A percentile compares a stretch with the other conserved stretches of the same genome.
Conservation (phyloP, 768 basidiomycete genomes). For the Suillus luteus region DNA sequence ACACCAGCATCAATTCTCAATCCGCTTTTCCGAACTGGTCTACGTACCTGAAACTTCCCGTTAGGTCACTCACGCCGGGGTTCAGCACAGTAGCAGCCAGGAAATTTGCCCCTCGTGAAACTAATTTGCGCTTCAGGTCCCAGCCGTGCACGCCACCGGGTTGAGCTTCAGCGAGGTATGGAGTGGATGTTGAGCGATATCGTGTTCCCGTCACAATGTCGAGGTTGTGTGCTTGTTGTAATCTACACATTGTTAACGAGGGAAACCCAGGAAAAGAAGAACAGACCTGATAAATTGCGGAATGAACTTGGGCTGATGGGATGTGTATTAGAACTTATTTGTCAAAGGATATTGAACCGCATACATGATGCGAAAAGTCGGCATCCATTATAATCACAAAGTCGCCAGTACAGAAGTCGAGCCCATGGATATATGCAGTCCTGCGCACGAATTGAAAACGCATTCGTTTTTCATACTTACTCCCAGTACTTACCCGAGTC, state of each 20-base stretch:
- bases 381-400: conserved; percentile 98
- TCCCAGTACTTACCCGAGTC: conserved; percentile 65
- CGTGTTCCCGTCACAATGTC: conserved; percentile 95
- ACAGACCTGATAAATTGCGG: conserved; percentile 84
- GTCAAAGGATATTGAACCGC: conserved; percentile 27
- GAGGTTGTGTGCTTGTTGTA: conserved; percentile 83
- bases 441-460: conserved; percentile 40
- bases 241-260: conserved; percentile 39
- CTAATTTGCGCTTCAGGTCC: conserved; percentile 88
- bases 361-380: conserved; percentile 92
- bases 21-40: background rate
- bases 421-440: conserved; percentile 90
- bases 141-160: conserved; percentile 92
- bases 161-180: conserved; percentile 53
- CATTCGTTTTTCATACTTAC: background rate
- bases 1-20: conserved; percentile 7
- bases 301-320: conserved; percentile 84
- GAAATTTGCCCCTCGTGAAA: conserved; percentile 88
- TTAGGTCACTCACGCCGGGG: conserved; percentile 88
- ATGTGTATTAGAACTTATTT: background rate
- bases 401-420: conserved; percentile 87
- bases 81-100: conserved; percentile 82
- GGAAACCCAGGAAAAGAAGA: background rate
- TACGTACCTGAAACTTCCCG: conserved; percentile 83
- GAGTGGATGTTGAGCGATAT: conserved; percentile 67